Percentiles rank a stretch among this genome's conserved stretches.
These are phyloP conservation scores for Secale cereale DNA, from an alignment of 176 grass and related monocot genomes.

Conservation along the genomic window DNA sequence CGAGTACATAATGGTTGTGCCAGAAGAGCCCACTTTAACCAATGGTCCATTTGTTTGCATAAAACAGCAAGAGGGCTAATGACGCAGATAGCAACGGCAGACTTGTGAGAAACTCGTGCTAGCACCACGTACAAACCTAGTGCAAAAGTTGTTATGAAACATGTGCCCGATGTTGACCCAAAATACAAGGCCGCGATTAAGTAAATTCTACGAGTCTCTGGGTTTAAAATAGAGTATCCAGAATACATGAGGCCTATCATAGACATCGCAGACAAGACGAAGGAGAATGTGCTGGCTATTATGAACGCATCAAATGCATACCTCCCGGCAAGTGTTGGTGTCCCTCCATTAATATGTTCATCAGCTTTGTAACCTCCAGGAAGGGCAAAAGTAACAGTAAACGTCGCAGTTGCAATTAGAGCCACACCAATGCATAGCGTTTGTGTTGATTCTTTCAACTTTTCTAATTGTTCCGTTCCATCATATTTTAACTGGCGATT, in stretches of 20 bases:
- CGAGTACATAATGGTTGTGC: neutral
- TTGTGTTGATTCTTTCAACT: neutral
- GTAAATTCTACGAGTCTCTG: neutral
- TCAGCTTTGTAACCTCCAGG: slow-evolving; percentile 5
- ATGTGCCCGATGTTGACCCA: neutral
- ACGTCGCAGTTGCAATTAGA: neutral
- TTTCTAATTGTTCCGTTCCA: neutral
- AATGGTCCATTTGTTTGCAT: neutral
- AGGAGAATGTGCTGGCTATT: neutral
- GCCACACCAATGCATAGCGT: neutral
- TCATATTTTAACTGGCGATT: neutral
- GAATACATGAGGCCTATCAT: neutral
- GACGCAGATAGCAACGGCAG: neutral
- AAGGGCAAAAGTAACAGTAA: neutral
- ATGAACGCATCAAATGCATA: slow-evolving; percentile 2
- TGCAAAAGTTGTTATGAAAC: neutral
- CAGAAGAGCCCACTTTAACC: neutral
- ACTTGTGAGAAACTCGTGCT: neutral
- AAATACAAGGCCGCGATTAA: neutral
- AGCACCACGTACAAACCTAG: slow-evolving; percentile 3
- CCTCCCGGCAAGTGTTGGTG: neutral
- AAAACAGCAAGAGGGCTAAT: neutral
- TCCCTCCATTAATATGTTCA: neutral
- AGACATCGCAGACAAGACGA: neutral
- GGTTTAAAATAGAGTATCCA: neutral